A percentile compares a stretch with the other conserved stretches of the same genome.
phyloP scores from a whole-genome alignment of 306 rosid genomes.

The Inga leiocalycina region DNA sequence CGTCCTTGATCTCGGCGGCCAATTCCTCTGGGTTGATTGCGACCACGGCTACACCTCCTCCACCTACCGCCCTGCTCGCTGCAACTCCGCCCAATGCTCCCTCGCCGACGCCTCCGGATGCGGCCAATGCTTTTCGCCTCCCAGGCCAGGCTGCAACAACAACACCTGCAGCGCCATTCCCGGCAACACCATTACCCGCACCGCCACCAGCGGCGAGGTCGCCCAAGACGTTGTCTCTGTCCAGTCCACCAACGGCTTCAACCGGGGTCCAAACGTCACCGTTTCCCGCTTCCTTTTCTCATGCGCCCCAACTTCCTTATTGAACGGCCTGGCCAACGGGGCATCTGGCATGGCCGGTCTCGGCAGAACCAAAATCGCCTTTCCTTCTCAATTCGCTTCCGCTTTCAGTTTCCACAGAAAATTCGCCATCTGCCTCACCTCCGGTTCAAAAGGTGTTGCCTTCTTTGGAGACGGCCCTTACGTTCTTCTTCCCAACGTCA shows the following conservation, averaged over 20 bases:
- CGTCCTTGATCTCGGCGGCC: conserved; percentile 63
- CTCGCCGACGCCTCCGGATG: conserved; percentile 50
- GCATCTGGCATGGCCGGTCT: conserved; percentile 70
- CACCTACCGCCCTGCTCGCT: conserved; percentile 58
- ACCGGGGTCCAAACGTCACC: conserved; percentile 40
- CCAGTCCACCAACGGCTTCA: conserved; percentile 56
- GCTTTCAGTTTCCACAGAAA: conserved; percentile 61
- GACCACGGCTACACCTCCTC: conserved; percentile 48
- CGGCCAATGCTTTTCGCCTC: conserved; percentile 58
- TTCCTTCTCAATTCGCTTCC: conserved; percentile 56
- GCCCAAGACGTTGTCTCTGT: conserved; percentile 46
- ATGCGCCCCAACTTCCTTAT: conserved; percentile 50
- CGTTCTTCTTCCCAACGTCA: conserved; percentile 42
- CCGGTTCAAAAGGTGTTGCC: conserved; percentile 39
- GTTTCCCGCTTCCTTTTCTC: conserved; percentile 49
- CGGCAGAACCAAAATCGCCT: conserved; percentile 48
- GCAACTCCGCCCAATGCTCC: conserved; percentile 58
- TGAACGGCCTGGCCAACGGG: conserved; percentile 48
- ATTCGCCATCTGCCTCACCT: conserved; percentile 54
- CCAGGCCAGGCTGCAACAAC: conserved; percentile 65
- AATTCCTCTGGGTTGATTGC: conserved; percentile 59
- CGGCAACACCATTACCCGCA: conserved; percentile 50
- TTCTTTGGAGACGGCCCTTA: conserved; percentile 62
- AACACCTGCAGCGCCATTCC: conserved; percentile 45
- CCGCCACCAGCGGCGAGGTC: conserved; percentile 56